These are phyloP conservation scores for Caloboletus firmus DNA, from an alignment of 1,284 basidiomycete species.

Conservation along the genomic window DNA sequence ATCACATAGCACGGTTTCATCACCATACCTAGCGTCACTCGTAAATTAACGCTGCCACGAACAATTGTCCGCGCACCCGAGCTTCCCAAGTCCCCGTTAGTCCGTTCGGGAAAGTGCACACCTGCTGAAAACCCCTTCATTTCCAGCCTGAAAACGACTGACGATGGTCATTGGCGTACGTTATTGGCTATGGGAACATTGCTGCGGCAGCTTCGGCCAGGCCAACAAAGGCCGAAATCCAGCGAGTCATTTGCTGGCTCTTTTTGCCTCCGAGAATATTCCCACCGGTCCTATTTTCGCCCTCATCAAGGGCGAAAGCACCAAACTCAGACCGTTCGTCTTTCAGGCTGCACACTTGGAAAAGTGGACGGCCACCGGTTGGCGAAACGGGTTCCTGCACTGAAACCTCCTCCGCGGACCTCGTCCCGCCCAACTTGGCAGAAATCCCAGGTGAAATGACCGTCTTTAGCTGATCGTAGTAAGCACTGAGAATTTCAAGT, in stretches of 20 bases:
- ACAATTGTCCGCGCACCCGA: conserved; percentile 10
- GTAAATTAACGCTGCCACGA: conserved; percentile 19
- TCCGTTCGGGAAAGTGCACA: conserved; percentile 10
- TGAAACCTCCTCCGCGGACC: conserved; percentile 25
- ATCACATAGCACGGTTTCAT: conserved; percentile 11
- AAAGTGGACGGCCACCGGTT: conserved; percentile 11
- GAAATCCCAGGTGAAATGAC: conserved; percentile 15
- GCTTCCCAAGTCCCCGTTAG: conserved; percentile 21
- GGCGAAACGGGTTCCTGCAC: conserved; percentile 2
- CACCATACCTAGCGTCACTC: conserved; percentile 10
- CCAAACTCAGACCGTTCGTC: conserved; percentile 1
- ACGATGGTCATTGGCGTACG: conserved; percentile 6
- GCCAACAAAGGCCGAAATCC: conserved; percentile 25
- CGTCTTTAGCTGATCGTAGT: conserved; percentile 5
- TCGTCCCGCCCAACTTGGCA: background rate
- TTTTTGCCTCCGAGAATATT: conserved; percentile 20
- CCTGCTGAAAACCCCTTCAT: conserved; percentile 4
- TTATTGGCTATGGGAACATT: conserved; percentile 23
- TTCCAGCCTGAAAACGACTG: conserved; percentile 7
- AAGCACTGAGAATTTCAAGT: conserved; percentile 10
- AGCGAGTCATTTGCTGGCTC: conserved; percentile 5
- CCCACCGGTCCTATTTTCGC: conserved; percentile 31
- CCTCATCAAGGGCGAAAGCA: background rate
- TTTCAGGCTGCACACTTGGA: conserved; percentile 18
- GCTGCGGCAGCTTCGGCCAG: conserved; percentile 23